These are phyloP conservation scores for Phytophthora crassamura DNA, from an alignment of 352 stramenopile species.

Conservation along the genomic window DNA sequence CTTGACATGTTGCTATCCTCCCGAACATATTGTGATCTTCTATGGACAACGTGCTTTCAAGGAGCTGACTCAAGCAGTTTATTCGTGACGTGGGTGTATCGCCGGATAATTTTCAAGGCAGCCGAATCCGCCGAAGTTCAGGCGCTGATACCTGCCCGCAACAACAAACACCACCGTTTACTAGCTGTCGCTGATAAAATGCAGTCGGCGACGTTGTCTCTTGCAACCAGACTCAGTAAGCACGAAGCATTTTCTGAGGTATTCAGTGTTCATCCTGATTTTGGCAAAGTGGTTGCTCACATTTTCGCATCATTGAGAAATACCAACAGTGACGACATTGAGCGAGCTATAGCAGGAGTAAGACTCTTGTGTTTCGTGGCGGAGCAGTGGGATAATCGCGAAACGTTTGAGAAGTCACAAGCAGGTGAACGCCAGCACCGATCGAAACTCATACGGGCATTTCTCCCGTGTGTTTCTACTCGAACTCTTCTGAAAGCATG, in stretches of 20 bases:
- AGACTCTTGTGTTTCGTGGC: constrained; percentile 25
- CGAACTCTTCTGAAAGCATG: constrained; percentile 15
- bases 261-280: constrained; percentile 16
- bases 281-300: constrained; percentile 3
- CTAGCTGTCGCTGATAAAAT: background rate
- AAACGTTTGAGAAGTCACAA: background rate
- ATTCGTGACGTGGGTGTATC: constrained; percentile 18
- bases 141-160: background rate
- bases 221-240: constrained; percentile 7
- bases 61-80: background rate
- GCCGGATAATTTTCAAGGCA: constrained; percentile 23
- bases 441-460: background rate
- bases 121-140: background rate
- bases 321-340: background rate
- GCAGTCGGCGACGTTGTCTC: background rate
- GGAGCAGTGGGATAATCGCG: constrained; percentile 15
- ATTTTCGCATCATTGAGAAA: constrained; percentile 10
- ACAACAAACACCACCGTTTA: constrained; percentile 7
- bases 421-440: background rate
- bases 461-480: background rate
- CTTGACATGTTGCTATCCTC: constrained; percentile 10
- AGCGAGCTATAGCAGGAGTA: constrained; percentile 3
- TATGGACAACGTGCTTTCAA: constrained; percentile 8
- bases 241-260: constrained; percentile 7
- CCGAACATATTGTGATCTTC: background rate